These are phyloP conservation scores for Pisolithus tinctorius DNA, from an alignment of 768 basidiomycete genomes.

Conservation along the genomic window DNA sequence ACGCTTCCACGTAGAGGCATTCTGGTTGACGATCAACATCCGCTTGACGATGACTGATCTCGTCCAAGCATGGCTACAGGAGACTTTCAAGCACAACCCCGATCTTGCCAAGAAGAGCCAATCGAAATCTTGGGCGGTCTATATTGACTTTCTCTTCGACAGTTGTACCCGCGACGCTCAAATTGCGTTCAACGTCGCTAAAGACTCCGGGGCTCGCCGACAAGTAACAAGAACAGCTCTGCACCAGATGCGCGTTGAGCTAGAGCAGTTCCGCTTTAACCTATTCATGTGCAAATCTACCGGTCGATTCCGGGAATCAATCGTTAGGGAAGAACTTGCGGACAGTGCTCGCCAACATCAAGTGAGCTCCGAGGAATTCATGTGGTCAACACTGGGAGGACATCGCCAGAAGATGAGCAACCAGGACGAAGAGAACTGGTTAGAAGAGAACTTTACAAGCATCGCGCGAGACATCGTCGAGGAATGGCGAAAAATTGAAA, in stretches of 20 bases:
- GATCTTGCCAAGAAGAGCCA: slow-evolving; percentile 9
- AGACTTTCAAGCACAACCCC: slow-evolving; percentile 15
- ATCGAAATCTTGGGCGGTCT: slow-evolving; percentile 42
- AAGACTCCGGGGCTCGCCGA: slow-evolving; percentile 43
- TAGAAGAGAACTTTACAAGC: slow-evolving; percentile 35
- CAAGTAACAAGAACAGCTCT: slow-evolving; percentile 43
- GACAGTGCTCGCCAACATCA: slow-evolving; percentile 12
- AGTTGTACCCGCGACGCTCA: slow-evolving; percentile 41
- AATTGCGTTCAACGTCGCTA: slow-evolving; percentile 41
- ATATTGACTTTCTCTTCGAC: slow-evolving; percentile 37
- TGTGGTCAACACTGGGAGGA: not conserved
- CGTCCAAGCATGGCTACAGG: slow-evolving; percentile 35
- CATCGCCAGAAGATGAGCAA: slow-evolving; percentile 21
- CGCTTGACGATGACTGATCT: slow-evolving; percentile 46
- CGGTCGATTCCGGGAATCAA: slow-evolving; percentile 12
- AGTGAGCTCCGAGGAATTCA: slow-evolving; percentile 3
- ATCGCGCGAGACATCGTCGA: slow-evolving; percentile 33
- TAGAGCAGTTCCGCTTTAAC: slow-evolving; percentile 48
- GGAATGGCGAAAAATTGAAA: slow-evolving; percentile 41
- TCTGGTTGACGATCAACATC: slow-evolving; percentile 47
- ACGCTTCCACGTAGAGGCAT: slow-evolving; percentile 55
- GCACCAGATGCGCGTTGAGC: slow-evolving; percentile 36
- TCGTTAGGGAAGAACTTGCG: slow-evolving; percentile 12
- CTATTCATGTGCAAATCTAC: slow-evolving; percentile 26
- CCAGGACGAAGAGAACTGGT: slow-evolving; percentile 29